Percentiles rank a stretch among this genome's conserved stretches.
Evolutionary conservation across 495 filamentous ascomycete species (phyloP).

Genomic region (Mycothermus thermophilus): DNA sequence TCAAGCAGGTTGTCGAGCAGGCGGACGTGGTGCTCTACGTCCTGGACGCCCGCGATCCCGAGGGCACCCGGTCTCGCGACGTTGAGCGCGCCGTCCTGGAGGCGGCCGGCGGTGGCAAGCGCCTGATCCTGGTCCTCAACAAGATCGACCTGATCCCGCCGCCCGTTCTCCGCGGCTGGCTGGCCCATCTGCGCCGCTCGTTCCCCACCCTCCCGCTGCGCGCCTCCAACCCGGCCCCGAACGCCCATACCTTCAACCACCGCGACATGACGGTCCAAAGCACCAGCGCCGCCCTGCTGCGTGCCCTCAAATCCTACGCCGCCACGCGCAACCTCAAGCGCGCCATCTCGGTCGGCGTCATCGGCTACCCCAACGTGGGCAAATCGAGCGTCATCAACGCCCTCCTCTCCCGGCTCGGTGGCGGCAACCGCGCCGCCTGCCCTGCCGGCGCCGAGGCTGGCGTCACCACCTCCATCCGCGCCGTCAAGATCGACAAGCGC

Average conservation of each 20-base stretch:
- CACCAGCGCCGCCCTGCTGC: constrained; percentile 78
- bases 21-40: constrained; percentile 92
- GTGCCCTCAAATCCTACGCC: constrained; percentile 82
- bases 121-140: constrained; percentile 87
- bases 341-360: constrained; percentile 80
- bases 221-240: constrained; percentile 67
- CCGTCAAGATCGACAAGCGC: constrained; percentile 90
- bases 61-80: constrained; percentile 79
- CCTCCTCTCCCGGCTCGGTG: constrained; percentile 66
- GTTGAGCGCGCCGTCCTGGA: constrained; percentile 84
- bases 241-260: constrained; percentile 87
- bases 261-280: constrained; percentile 74
- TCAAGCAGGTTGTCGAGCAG: constrained; percentile 81
- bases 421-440: constrained; percentile 49
- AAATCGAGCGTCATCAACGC: constrained; percentile 97
- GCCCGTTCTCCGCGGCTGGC: constrained; percentile 67
- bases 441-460: constrained; percentile 87
- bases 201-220: constrained; percentile 90
- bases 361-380: constrained; percentile 94
- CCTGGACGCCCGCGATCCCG: constrained; percentile 83
- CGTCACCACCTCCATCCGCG: constrained; percentile 75
- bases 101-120: constrained; percentile 66
- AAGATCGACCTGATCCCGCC: constrained; percentile 91
- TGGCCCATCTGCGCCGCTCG: constrained; percentile 70
- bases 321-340: constrained; percentile 72